Evolutionary conservation across 2,329 filamentous ascomycete species (phyloP).

Genomic region (Diplodia seriata): DNA sequence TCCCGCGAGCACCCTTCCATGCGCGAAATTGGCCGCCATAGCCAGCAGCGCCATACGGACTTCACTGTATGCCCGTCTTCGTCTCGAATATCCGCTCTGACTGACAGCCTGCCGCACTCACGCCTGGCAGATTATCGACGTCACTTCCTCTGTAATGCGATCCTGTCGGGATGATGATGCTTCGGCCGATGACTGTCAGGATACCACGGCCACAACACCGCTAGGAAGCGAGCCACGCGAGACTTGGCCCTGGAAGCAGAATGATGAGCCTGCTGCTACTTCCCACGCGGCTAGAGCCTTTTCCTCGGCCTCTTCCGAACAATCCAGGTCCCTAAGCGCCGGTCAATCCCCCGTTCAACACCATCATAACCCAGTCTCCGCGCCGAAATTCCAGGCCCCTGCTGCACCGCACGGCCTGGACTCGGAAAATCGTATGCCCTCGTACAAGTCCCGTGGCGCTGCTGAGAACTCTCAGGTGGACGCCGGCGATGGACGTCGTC

Average conservation of each 20-base stretch:
- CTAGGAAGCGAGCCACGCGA: conserved; percentile 14
- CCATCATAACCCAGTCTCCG: background rate
- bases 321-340: conserved; percentile 2
- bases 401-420: conserved; percentile 5
- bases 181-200: conserved; percentile 15
- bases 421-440: conserved; percentile 10
- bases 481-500: background rate
- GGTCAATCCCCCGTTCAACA: conserved; percentile 10
- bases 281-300: background rate
- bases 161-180: conserved; percentile 25
- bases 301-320: conserved; percentile 13
- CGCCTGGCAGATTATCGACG: conserved; percentile 26
- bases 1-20: conserved; percentile 25
- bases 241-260: conserved; percentile 9
- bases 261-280: conserved; percentile 4
- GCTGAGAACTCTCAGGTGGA: conserved; percentile 4
- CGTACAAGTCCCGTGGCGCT: background rate
- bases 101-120: background rate
- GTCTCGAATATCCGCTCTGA: background rate
- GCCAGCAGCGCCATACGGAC: conserved; percentile 17
- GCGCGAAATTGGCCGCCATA: conserved; percentile 34
- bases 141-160: conserved; percentile 27
- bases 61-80: conserved; percentile 22
- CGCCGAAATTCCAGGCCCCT: conserved; percentile 8
- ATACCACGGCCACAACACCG: background rate